These are phyloP conservation scores for Cadophora sp. DNA, from an alignment of 2,329 filamentous ascomycete genomes.

Conservation along the genomic window DNA sequence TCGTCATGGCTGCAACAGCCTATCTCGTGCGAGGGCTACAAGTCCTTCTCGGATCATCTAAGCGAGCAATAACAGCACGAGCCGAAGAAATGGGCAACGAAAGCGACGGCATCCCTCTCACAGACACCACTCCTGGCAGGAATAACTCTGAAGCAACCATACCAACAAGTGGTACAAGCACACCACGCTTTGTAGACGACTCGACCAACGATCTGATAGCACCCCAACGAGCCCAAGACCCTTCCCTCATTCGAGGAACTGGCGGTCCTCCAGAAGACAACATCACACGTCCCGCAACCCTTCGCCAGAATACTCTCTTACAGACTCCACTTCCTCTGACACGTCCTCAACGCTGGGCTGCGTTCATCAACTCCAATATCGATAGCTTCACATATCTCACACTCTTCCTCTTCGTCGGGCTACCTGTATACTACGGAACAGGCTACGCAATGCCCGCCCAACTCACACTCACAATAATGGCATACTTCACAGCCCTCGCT, in stretches of 20 bases:
- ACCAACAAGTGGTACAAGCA: conserved; percentile 23
- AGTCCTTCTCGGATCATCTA: conserved; percentile 57
- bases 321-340: conserved; percentile 54
- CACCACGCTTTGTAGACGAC: conserved; percentile 21
- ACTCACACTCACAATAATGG: conserved; percentile 56
- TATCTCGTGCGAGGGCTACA: conserved; percentile 62
- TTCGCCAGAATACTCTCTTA: conserved; percentile 34
- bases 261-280: conserved; percentile 41
- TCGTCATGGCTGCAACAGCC: conserved; percentile 59
- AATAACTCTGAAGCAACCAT: conserved; percentile 32
- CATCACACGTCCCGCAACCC: conserved; percentile 7
- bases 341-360: conserved; percentile 58
- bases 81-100: conserved; percentile 57
- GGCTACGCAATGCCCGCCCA: conserved; percentile 58
- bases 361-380: conserved; percentile 52
- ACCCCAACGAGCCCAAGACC: conserved; percentile 42
- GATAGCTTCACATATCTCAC: conserved; percentile 54
- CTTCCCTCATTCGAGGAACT: conserved; percentile 39
- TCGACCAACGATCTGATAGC: conserved; percentile 31
- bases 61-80: conserved; percentile 57
- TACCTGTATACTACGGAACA: conserved; percentile 60
- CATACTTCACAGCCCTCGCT: conserved; percentile 58
- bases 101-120: conserved; percentile 57
- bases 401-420: conserved; percentile 57
- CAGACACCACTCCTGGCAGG: conserved; percentile 37